A percentile compares a stretch with the other conserved stretches of the same genome.
Conservation (phyloP, 768 basidiomycete species). For the Tremella yokohamensis region DNA sequence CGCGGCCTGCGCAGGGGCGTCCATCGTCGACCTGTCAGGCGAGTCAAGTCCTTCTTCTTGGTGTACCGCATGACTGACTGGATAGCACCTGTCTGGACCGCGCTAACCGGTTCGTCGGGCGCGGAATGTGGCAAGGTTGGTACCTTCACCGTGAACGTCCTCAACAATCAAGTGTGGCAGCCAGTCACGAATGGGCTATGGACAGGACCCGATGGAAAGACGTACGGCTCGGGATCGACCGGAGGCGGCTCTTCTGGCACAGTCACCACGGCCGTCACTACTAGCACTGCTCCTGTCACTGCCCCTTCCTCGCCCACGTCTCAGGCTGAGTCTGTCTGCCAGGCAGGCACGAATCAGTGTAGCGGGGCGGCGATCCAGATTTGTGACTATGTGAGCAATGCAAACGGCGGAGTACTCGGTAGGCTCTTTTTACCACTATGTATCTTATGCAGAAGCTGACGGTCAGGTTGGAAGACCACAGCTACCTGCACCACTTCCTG, state of each 20-base stretch:
- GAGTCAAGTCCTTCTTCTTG: slow-evolving; percentile 4
- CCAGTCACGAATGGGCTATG: slow-evolving; percentile 1
- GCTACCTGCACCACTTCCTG: neutral
- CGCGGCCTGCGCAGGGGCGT: slow-evolving; percentile 15
- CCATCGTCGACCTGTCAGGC: slow-evolving; percentile 25
- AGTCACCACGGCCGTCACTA: neutral
- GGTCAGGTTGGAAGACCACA: neutral
- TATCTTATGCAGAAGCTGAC: neutral
- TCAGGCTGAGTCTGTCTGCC: neutral
- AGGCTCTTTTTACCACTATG: neutral
- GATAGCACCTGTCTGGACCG: slow-evolving; percentile 10
- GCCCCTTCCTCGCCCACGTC: neutral
- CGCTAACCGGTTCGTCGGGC: slow-evolving; percentile 6
- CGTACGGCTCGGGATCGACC: too few species aligned
- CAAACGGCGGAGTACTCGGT: neutral
- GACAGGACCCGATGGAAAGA: neutral
- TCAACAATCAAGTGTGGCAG: slow-evolving; percentile 10
- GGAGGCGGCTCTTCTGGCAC: neutral
- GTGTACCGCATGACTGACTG: neutral
- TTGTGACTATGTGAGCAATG: slow-evolving; percentile 1
- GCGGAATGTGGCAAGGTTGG: neutral
- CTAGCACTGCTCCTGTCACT: neutral
- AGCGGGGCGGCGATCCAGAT: neutral
- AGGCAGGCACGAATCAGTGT: neutral
- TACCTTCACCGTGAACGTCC: slow-evolving; percentile 5